Base-by-base conservation (phyloP, 1,284 basidiomycete genomes). In the Cryptococcus sp. region DNA sequence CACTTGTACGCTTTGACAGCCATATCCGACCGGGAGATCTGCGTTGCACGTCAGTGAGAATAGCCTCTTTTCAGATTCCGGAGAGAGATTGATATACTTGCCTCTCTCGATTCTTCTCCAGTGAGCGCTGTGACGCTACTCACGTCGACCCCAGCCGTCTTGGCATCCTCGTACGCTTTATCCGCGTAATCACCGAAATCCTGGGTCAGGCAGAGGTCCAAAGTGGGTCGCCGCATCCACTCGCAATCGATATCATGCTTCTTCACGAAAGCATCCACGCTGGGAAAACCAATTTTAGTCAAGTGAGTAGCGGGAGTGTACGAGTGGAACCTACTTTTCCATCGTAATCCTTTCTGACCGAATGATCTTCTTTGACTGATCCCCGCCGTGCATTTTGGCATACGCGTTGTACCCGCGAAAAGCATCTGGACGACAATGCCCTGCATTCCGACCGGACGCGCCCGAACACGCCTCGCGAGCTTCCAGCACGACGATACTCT, bases 381-480 rank as follows among this genome's bases (percentile, higher is more conserved):
- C 61, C 15, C 46, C 38, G 6, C 76, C 74, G 47, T 75, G 73
- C 7, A 69, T 48, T n/a, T 44, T 49, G 0, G 68, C 59, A 50
- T 72, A 77, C 1, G 53, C 57, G 0, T 67, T 69, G 54, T 72
- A 78, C 1, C 57, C 60, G 44, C 57, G 48, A 16, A 51, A 56
- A 45, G 54, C 60, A 57, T 62, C 66, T 20, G 72, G 73, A n/a
- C 74, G 67, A 51, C 74, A 76, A 55, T 78, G 74, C 1, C 76
- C 76, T 2, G 76, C 76, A 58, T 78, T 76, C 0, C 74, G 58
- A 2, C 77, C 77, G 6, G 65, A 68, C 3, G 77, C 77, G n/a
- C 77, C 77, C 0, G 71, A 74, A 31, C 70, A 74, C 10, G 68
- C 64, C 50, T 75, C 71, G n/a, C 77, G 54, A 5, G 77, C 77